A percentile compares a stretch with the other conserved stretches of the same genome.
Evolutionary conservation across 352 stramenopile species (phyloP).

Genomic region (Achlya hypogyna): DNA sequence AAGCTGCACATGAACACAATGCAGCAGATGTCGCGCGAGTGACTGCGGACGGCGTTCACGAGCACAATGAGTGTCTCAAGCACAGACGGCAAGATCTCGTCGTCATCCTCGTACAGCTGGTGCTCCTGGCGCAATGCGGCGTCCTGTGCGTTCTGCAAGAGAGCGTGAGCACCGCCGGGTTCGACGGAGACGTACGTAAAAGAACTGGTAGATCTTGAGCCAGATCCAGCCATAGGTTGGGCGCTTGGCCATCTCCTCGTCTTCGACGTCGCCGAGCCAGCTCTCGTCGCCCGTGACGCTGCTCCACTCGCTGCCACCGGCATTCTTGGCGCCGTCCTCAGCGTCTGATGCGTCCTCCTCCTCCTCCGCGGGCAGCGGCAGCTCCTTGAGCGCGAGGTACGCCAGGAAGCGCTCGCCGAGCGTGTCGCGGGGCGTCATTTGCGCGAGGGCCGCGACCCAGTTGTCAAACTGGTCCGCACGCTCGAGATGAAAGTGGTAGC

Average conservation of each 20-base stretch:
- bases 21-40: constrained; percentile 53
- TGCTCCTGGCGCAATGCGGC: constrained; percentile 60
- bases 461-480: constrained; percentile 65
- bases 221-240: constrained; percentile 37
- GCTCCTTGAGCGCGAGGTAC: constrained; percentile 48
- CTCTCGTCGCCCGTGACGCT: constrained; percentile 81
- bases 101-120: constrained; percentile 61
- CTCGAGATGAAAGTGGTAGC: constrained; percentile 61
- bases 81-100: constrained; percentile 27
- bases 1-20: constrained; percentile 59
- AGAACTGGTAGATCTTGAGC: constrained; percentile 48
- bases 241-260: constrained; percentile 58
- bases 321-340: not conserved
- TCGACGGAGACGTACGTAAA: constrained; percentile 40
- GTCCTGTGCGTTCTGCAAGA: constrained; percentile 40
- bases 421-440: constrained; percentile 51
- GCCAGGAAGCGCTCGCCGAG: constrained; percentile 56
- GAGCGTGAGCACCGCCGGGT: not conserved
- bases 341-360: not conserved
- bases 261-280: constrained; percentile 64
- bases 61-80: constrained; percentile 49
- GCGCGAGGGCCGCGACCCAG: constrained; percentile 61
- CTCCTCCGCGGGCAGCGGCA: constrained; percentile 36
- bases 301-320: constrained; percentile 56
- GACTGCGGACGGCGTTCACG: constrained; percentile 60